Evolutionary conservation across 495 filamentous ascomycete species (phyloP).

Genomic region (Thozetella sp.): DNA sequence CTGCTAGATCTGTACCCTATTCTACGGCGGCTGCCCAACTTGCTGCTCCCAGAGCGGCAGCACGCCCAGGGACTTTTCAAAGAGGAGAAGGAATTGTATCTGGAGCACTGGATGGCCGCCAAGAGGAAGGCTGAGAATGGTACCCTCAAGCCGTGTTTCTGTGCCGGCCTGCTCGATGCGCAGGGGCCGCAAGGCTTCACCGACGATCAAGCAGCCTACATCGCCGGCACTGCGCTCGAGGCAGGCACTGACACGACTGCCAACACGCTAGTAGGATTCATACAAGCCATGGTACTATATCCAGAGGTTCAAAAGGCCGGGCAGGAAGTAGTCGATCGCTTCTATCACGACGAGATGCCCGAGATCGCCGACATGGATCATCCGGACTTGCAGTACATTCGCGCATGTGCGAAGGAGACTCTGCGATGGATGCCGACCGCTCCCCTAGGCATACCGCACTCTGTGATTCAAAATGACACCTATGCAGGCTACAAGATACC

Average conservation of each 20-base stretch:
- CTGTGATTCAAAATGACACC: constrained; percentile 30
- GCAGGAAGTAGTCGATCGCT: constrained; percentile 21
- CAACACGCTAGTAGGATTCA: constrained; percentile 31
- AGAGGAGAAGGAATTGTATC: constrained; percentile 43
- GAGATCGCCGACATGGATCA: constrained; percentile 40
- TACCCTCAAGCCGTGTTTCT: too few relatives aligned
- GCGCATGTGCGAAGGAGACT: constrained; percentile 37
- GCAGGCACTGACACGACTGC: constrained; percentile 49
- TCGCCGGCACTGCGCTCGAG: constrained; percentile 39
- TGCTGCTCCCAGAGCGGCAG: constrained; percentile 39
- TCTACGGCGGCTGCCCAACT: too few relatives aligned
- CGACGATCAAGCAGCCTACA: constrained; percentile 33
- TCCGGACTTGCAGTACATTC: constrained; percentile 39
- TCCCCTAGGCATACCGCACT: constrained; percentile 32
- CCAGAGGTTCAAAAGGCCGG: constrained; percentile 35
- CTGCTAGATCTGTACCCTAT: too few relatives aligned
- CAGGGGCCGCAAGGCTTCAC: constrained; percentile 38
- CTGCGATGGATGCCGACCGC: constrained; percentile 35
- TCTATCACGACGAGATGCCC: constrained; percentile 29
- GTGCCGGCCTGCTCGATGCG: constrained; percentile 48
- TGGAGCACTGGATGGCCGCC: constrained; percentile 19
- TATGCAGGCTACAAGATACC: constrained; percentile 44
- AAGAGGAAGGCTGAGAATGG: constrained; percentile 14
- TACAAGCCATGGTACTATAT: constrained; percentile 44
- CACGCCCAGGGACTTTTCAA: constrained; percentile 34